Base-by-base conservation (phyloP, 2,329 filamentous ascomycete genomes). In the Teratosphaeria zuluensis region DNA sequence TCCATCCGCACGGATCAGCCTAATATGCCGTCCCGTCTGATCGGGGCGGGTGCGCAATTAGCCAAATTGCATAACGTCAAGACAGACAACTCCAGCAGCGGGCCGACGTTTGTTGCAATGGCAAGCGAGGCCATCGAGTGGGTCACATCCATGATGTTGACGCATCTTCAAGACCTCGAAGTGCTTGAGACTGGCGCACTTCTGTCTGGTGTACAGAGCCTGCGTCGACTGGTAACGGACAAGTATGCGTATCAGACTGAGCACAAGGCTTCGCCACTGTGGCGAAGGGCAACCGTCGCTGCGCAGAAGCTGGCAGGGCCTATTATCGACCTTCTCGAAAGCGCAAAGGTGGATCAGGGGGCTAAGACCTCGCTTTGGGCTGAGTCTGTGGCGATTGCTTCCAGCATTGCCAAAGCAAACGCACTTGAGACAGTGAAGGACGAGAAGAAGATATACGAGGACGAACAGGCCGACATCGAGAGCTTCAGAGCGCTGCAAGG, bases 71-170 rank as follows among this genome's bases (percentile, higher is more conserved):
- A 90, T 1, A 92, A 89, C 65, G 73, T 77, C 0, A 67, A 68
- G 16, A 59, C 62, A 33, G 62, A 30, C 61, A 60, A 0, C 59
- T 64, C 11, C 60, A 61, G 19, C 30, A 35, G 68, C 55, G 84
- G 84, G 58, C 88, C 90, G 6, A 95, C 90, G 0, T 97, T 91
- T 69, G 85, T 99, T 58, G 92, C 94, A 35, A 83, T 97, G 69
- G 90, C 92, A 1, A 95, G 94, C 72, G 83, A 84, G 21, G 85
- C 87, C 59, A 94, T 96, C 81, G 76, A 80, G 1, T 81, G 90
- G 53, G 73, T 95, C 1, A 80, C 88, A 62, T 75, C 74, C 0
- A 74, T 90, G 2, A 76, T 87, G 3, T 73, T 84, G 3, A 74
- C 77, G 16, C 84, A 89, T 62, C 80, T 84, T 0, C 72, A 75